Evolutionary conservation across 176 grass and related monocot species (phyloP), one percentile per base, ranked within the genome.

Genomic region (Triticum aestivum): DNA sequence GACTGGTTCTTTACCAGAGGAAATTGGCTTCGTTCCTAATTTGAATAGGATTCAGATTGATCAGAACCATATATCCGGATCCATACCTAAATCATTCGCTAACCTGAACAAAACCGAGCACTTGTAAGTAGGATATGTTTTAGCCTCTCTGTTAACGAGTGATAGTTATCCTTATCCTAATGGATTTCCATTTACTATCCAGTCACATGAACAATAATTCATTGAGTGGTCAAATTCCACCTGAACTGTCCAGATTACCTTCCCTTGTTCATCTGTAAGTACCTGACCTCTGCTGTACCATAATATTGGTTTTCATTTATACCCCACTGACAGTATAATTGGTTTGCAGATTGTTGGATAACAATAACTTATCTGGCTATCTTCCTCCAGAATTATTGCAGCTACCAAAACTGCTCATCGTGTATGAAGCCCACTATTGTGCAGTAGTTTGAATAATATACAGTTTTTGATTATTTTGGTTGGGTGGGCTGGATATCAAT

Each of bases 201-300:
- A 98, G 96, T 86, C 96, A 98, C 82, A 98, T 98, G 96, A 98
- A 98, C 91, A 98, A 98, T 79, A 98, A 98, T 71, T 98, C 96
- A 14, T 91, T 98, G 79, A 98, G 96, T 74, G 96, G 96, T 68
- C 93, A 98, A 88, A 98, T 98, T 88, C 96, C 96, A 86, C 83
- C 73, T 33, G 93, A 98, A 77, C 29, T 98, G 62, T 93, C 91
- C 52, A 88, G 88, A 90, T 90, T 98, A 86, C 93, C 96, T 49
- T 89, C 71, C 39, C 93, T 98, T 82, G 86, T 95, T 92, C 96
- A 98, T 45, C 81, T 98, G 93, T 95, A 93, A 98, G 96, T 91
- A 63, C 70, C 79, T 82, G 72, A 81, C 80, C 1, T 3, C 26
- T 69, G 33, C 56, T 61, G 37, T 72, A 54, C 30, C 71, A 61